These are phyloP conservation scores for Paspalum vaginatum DNA, from an alignment of 176 grass and related monocot species.

Conservation along the genomic window DNA sequence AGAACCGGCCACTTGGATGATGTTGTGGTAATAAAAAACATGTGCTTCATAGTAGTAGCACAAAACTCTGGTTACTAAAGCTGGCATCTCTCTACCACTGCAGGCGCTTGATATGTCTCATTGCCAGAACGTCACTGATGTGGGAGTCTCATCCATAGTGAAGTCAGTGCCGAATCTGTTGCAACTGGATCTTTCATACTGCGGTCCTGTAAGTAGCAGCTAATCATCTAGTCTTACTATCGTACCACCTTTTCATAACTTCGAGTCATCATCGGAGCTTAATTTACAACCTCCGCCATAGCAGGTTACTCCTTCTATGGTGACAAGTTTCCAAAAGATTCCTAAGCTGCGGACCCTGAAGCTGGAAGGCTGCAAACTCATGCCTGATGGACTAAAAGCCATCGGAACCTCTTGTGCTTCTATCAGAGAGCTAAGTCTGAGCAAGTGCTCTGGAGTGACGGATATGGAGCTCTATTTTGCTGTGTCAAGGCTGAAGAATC, in stretches of 20 bases:
- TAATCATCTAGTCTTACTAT: not conserved
- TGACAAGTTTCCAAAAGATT: conserved; percentile 47
- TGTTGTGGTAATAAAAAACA: not conserved
- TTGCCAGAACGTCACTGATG: conserved; percentile 58
- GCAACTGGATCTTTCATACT: conserved; percentile 62
- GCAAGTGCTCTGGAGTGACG: conserved; percentile 72
- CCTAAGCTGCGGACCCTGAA: conserved; percentile 64
- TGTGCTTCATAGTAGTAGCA: not conserved
- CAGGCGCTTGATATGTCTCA: conserved; percentile 87
- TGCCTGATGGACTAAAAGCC: conserved; percentile 54
- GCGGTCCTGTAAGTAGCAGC: conserved; percentile 60
- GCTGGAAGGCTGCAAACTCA: conserved; percentile 74
- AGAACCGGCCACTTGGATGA: not conserved
- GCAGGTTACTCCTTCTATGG: conserved; percentile 64
- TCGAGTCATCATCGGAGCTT: not conserved
- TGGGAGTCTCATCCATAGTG: conserved; percentile 52
- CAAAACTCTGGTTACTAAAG: not conserved
- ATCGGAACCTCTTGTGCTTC: conserved; percentile 60
- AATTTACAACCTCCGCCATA: conserved; percentile 27
- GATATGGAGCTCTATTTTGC: conserved; percentile 67
- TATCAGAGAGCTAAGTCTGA: conserved; percentile 63
- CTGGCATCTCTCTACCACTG: conserved; percentile 17
- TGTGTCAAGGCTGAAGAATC: conserved; percentile 59
- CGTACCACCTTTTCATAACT: conserved; percentile 13
- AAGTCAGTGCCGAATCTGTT: conserved; percentile 51